These are phyloP conservation scores for Sordariomycetes sp. DNA, from an alignment of 2,329 filamentous ascomycete species.

Conservation along the genomic window DNA sequence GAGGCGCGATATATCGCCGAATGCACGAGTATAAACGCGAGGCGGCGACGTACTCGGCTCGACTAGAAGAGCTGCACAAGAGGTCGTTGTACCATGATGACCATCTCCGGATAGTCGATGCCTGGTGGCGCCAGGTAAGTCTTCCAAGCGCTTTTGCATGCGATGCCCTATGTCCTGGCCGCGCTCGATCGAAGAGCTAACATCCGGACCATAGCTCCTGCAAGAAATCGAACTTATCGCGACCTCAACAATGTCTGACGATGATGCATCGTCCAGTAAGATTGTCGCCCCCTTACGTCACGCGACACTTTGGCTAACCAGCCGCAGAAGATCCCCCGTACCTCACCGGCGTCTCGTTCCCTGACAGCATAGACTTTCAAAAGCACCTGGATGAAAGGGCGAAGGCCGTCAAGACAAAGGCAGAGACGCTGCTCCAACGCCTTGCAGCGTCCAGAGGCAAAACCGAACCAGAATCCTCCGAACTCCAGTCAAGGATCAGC, in stretches of 20 bases:
- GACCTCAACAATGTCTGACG: slow-evolving; percentile 33
- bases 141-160: neutral
- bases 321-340: slow-evolving; percentile 36
- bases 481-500: slow-evolving; percentile 66
- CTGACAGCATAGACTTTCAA: slow-evolving; percentile 63
- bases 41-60: slow-evolving; percentile 68
- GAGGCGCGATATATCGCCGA: slow-evolving; percentile 92
- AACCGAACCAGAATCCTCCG: slow-evolving; percentile 55
- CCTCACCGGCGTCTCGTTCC: slow-evolving; percentile 48
- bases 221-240: slow-evolving; percentile 55
- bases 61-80: slow-evolving; percentile 71
- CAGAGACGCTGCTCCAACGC: slow-evolving; percentile 56
- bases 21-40: slow-evolving; percentile 98
- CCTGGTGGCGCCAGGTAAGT: slow-evolving; percentile 87
- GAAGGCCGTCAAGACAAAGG: slow-evolving; percentile 63
- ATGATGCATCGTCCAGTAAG: slow-evolving; percentile 6
- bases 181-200: neutral
- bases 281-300: neutral
- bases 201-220: slow-evolving; percentile 33
- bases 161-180: neutral
- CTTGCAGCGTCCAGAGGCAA: slow-evolving; percentile 39
- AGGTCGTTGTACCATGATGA: slow-evolving; percentile 78
- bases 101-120: slow-evolving; percentile 80
- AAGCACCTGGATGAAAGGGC: slow-evolving; percentile 69
- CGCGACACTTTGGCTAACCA: neutral